These are phyloP conservation scores for Sclerotinia minor DNA, from an alignment of 2,329 filamentous ascomycete genomes.

Conservation along the genomic window DNA sequence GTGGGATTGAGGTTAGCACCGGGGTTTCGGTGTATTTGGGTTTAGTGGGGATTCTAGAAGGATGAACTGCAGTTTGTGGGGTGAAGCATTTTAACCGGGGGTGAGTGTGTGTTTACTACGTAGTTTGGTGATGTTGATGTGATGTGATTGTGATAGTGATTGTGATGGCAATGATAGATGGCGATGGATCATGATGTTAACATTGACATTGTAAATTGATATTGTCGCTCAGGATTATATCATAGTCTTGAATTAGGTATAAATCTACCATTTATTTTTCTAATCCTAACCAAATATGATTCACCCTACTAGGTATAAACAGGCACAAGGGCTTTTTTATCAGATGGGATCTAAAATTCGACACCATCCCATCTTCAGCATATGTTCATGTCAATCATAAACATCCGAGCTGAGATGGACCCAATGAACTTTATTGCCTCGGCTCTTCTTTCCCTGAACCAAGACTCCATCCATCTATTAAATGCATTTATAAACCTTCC, in stretches of 20 bases:
- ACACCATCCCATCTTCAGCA: neutral
- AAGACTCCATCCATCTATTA: conserved; percentile 1
- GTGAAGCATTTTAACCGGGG: conserved; percentile 13
- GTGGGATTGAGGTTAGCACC: conserved; percentile 8
- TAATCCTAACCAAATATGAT: neutral
- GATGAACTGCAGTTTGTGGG: conserved; percentile 25
- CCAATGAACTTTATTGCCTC: neutral
- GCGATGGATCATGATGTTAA: neutral
- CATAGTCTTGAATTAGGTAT: neutral
- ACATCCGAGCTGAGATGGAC: no score
- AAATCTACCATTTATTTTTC: neutral
- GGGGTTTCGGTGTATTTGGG: conserved; percentile 19
- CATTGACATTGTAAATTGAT: neutral
- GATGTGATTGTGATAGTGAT: neutral
- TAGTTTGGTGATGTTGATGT: neutral
- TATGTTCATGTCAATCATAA: conserved; percentile 4
- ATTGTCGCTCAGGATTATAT: neutral
- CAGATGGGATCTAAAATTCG: conserved; percentile 6
- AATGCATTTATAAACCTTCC: conserved; percentile 15
- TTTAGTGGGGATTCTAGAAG: conserved; percentile 23
- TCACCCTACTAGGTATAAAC: neutral
- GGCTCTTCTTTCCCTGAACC: conserved; percentile 4
- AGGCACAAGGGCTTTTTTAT: conserved; percentile 7
- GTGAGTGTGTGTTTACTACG: neutral
- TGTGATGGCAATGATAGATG: neutral